Evolutionary conservation across 2,329 filamentous ascomycete species (phyloP).

Genomic region (Talaromyces verruculosus): DNA sequence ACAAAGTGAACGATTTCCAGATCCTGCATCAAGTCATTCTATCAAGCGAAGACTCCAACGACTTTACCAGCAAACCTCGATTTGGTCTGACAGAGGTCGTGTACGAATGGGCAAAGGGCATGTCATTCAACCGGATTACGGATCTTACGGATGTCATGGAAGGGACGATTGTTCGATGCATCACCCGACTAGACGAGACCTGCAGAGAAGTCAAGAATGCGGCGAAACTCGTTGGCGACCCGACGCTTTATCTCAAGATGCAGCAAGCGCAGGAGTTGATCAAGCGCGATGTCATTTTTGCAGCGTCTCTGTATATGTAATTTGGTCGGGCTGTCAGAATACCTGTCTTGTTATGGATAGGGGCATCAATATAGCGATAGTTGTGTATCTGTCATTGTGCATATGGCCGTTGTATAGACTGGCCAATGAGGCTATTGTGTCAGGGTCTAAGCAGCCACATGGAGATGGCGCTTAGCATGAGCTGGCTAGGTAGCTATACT

Average conservation of each 20-base stretch:
- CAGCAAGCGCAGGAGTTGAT: slow-evolving; percentile 96
- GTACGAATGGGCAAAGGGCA: slow-evolving; percentile 96
- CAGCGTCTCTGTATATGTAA: slow-evolving; percentile 83
- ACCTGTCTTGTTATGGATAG: too few relatives aligned
- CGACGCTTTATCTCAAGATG: slow-evolving; percentile 93
- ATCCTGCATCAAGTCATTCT: slow-evolving; percentile 89
- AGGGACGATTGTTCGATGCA: slow-evolving; percentile 93
- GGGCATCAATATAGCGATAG: not conserved
- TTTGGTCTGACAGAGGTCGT: slow-evolving; percentile 97
- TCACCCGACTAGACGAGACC: slow-evolving; percentile 90
- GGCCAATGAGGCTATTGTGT: slow-evolving; percentile 11
- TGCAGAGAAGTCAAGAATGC: slow-evolving; percentile 98
- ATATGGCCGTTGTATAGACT: not conserved
- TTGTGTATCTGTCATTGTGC: slow-evolving; percentile 1
- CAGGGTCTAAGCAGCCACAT: slow-evolving; percentile 6
- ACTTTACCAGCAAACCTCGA: slow-evolving; percentile 80
- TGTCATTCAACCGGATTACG: slow-evolving; percentile 98
- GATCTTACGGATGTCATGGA: slow-evolving; percentile 94
- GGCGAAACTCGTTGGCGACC: slow-evolving; percentile 91
- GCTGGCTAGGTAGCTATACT: not conserved
- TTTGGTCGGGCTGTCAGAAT: too few relatives aligned
- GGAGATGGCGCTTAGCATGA: not conserved
- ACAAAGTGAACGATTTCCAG: slow-evolving; percentile 89
- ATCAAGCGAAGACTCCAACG: slow-evolving; percentile 83
- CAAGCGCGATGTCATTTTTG: slow-evolving; percentile 89